Base-by-base conservation (phyloP, 805 yeast genomes). In the Lipomyces lipofer region DNA sequence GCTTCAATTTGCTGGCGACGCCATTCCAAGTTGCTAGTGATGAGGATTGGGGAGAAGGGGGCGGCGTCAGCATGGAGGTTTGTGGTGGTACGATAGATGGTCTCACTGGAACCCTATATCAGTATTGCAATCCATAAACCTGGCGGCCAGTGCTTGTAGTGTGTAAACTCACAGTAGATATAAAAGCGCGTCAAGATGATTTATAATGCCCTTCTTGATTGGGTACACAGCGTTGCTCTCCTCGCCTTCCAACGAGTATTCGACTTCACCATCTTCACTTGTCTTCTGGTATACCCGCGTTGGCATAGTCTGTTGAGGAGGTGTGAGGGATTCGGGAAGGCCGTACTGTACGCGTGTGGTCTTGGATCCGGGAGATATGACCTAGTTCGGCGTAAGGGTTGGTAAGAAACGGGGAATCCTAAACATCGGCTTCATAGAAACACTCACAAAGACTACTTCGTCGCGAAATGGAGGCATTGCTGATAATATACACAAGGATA, bases 281-380 rank as follows among this genome's bases (percentile, higher is more conserved):
- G 73, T 66, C 58, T 77, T 75, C 48, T 72, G 74, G 67, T 80
- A 86, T 7, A 92, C 95, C 35, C 75, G 75, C 0, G 96, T 83
- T n/a, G 96, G 95, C 27, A 90, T 75, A 52, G 81, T 81, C 59
- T 79, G 80, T 24, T 83, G 79, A 1, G 97, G 95, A 1, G 94
- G 88, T 7, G 86, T 72, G 58, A 88, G 76, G 1, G 86, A 75
- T 63, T 86, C 95, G 25, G 78, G 75, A 25, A 91, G 74, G 1
- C 97, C 97, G 67, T 87, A 83, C 62, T 86, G 86, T 27, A 88
- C 87, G 50, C 85, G 73, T 0, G 97, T 88, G 50, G 78, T 73
- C 49, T 73, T 75, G 1, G 95, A 85, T 27, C 97, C 96, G 0
- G 95, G 88, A 51, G 88, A 84, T 27, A 91, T 79, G 27, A 91